Evolutionary conservation across 1,284 basidiomycete species (phyloP), one percentile per base, ranked within the genome.

Genomic region (Pyrrhoderma noxium): DNA sequence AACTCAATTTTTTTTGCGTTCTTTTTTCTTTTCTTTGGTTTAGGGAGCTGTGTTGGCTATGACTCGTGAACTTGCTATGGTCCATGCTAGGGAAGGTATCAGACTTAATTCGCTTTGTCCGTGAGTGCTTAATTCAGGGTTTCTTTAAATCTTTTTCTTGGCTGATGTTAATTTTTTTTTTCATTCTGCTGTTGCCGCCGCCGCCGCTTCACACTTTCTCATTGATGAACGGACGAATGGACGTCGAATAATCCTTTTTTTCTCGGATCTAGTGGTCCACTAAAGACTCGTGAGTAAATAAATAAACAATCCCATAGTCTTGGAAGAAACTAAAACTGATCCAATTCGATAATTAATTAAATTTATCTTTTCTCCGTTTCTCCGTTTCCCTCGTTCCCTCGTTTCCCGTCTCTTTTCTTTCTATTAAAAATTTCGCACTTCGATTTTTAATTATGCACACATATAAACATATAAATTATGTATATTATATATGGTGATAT

Each of bases 21-120:
- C 16, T 9, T 37, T 5, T 40, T 5, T 40, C 16, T 40, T 40
- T 42, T 22, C 23, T 53, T 8, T 35, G 34, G n/a, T 34, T 48
- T 21, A 92, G 84, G 94, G 94, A 53, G 94, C 87, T 27, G 95
- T 98, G 3, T 82, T 98, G 51, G 89, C 94, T n/a, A 95, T 98
- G 93, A 94, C 92, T 8, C 82, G 94, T 49, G 94, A 98, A 65
- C 76, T 98, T 23, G 94, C 95, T 1, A 95, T 97, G 83, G 89
- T 98, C 2, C 95, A 98, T 67, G 94, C 94, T 36, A 77, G 88
- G 54, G 95, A 98, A 72, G 93, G 93, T 45, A 97, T 98, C 63
- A 83, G 94, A 38, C 63, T 97, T 67, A 99, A 99, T 72, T 83
- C 93, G 8, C 79, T 98, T 57, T 97, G 93, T 79, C 94, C 94